phyloP scores from a whole-genome alignment of 306 rosid genomes.

The Urtica urens region DNA sequence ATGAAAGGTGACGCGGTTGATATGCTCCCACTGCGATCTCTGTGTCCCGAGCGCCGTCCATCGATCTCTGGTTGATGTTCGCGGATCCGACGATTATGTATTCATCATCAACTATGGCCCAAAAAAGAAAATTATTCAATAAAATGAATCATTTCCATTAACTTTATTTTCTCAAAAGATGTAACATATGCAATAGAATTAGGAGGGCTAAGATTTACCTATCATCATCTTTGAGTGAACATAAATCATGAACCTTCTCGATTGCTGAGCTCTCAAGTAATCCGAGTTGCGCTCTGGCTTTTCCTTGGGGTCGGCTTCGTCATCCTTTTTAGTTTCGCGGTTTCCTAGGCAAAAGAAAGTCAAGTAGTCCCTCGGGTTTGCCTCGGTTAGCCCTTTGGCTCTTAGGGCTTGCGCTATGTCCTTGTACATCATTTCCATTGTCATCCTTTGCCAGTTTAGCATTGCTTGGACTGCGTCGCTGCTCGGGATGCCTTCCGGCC shows the following conservation, averaged over 20 bases:
- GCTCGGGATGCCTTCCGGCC: slow-evolving; percentile 49
- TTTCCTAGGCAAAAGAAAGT: slow-evolving; percentile 49
- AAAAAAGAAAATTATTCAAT: neutral
- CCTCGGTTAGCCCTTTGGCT: slow-evolving; percentile 27
- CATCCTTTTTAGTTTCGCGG: neutral
- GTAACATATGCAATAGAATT: neutral
- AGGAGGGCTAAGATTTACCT: slow-evolving; percentile 18
- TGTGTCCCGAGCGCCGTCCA: slow-evolving; percentile 41
- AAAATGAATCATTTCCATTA: neutral
- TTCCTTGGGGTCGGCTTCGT: neutral
- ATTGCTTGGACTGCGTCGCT: slow-evolving; percentile 36
- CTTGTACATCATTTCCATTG: slow-evolving; percentile 48
- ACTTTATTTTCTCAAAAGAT: neutral
- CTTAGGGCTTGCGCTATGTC: slow-evolving; percentile 31
- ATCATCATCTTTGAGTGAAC: slow-evolving; percentile 50
- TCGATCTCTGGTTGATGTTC: slow-evolving; percentile 44
- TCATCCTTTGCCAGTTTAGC: slow-evolving; percentile 34
- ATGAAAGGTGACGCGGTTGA: slow-evolving; percentile 38
- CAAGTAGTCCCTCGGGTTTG: slow-evolving; percentile 37
- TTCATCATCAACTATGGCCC: slow-evolving; percentile 33
- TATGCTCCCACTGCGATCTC: slow-evolving; percentile 49
- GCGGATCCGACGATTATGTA: slow-evolving; percentile 44
- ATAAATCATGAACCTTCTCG: slow-evolving; percentile 43
- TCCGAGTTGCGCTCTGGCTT: slow-evolving; percentile 26
- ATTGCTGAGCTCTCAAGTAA: slow-evolving; percentile 33